Conservation (phyloP, 2,329 filamentous ascomycete genomes). For the Nemania diffusa region DNA sequence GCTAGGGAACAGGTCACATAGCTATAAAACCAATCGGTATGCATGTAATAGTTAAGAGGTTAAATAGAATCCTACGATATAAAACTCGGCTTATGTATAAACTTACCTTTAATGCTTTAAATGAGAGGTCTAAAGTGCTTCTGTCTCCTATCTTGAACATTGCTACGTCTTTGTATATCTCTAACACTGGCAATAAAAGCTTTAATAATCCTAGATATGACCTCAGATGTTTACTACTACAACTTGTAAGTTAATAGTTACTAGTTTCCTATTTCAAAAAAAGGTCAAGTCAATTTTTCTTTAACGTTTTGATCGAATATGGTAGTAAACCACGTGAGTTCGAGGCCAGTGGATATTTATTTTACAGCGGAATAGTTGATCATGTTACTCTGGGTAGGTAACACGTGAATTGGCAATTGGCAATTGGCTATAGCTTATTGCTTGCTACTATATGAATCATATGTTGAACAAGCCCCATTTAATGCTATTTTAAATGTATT, state of each 20-base stretch:
- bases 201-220: background rate
- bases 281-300: background rate
- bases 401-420: too few species aligned
- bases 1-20: too few species aligned
- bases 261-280: too few species aligned
- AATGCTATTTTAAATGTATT: background rate
- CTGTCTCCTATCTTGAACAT: background rate
- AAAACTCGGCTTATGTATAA: too few species aligned
- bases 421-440: background rate
- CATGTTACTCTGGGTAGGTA: too few species aligned
- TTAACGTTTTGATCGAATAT: background rate
- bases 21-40: too few species aligned
- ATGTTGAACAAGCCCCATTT: background rate
- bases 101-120: too few species aligned
- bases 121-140: too few species aligned
- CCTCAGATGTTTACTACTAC: background rate
- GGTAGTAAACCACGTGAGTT: background rate
- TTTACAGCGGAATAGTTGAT: background rate
- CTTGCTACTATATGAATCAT: background rate
- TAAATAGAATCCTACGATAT: too few species aligned
- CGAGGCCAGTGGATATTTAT: background rate
- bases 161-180: background rate
- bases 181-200: background rate
- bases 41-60: too few species aligned
- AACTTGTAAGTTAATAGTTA: background rate